Evolutionary conservation across 495 filamentous ascomycete genomes (phyloP), one percentile per base, ranked within the genome.

Genomic region (Chaetomium tenue): DNA sequence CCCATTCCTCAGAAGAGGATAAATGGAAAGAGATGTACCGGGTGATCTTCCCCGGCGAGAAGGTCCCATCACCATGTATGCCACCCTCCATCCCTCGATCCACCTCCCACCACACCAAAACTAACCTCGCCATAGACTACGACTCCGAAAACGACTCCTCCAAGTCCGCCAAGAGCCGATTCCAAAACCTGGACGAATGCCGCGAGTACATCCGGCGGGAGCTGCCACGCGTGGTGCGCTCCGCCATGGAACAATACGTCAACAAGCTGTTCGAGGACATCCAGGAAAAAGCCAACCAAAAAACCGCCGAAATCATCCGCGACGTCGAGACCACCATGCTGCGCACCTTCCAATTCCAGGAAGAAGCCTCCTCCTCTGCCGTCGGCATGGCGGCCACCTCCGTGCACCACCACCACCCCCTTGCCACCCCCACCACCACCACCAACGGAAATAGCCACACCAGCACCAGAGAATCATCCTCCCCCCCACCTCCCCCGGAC

Each of bases 11-110:
- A 0, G 64, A 73, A 26, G 71, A 70, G 42, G 67, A 70, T 16
- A 74, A 71, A 42, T 76, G 74, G 74, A 15, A 40, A 23, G 67
- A 71, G 5, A 71, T 74, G 74, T 76, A 74, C 60, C 48, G 52
- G 13, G 63, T 69, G 30, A 65, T 76, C 39, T 76, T 75, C 25
- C 68, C 70, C 0, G 63, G 28, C 6, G 65, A 67, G 52, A 60
- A 48, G 6, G 22, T 67, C 30, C 72, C 73, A 3, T 70, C 70
- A n/a, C 72, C 74, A 26, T 74, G 70, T 72, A 66, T 26, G 71
- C 61, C 13, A 23, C 11, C 55, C 23, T 12, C 30, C 11, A 20
- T 13, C 26, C 33, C 23, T 30, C 20, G 8, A 5, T 18, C 5
- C 22, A 40, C 15, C 30, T 37, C 0, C 20, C 56, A 9, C 9